Base-by-base conservation (phyloP, 2,329 filamentous ascomycete species). In the Nothophoma quercina region DNA sequence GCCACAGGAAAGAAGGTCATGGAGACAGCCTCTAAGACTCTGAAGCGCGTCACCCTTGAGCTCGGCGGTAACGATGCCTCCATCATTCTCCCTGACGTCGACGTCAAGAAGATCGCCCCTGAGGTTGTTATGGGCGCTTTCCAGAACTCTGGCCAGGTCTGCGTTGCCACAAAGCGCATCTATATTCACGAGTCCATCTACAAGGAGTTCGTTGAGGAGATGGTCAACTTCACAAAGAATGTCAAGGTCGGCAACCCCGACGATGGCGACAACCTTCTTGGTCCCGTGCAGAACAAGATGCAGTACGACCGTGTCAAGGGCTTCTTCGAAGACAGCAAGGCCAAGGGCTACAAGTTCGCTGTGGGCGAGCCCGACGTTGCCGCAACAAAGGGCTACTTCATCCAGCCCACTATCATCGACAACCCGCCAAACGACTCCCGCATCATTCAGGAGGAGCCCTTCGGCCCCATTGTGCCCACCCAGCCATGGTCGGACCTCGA, bases 381-480 rank as follows among this genome's bases (percentile, higher is more conserved):
- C 3, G 29, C 59, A 9, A 53, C 58, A 18, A 71, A 79, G 42
- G 85, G 84, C 4, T 87, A 79, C 73, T 86, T 85, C 74, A 77
- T 88, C 59, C 70, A 80, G 33, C 85, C 85, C 0, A 85, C 84
- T 1, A 84, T 88, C 57, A 80, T 87, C 22, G 77, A 81, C 39
- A 82, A 83, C 61, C 84, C 84, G 16, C 80, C 83, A 0, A 83
- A 85, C 61, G 75, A 81, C 42, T 81, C 83, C 2, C 74, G 79
- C 30, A 77, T 87, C 26, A 83, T 87, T 23, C 72, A 77, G 28
- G 85, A 87, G 61, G 85, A 88, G 68, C 82, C 84, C 6, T 88
- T 87, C 61, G 85, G 82, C 19, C 87, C 88, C 0, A 85, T 90
- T 21, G 78, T 89, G 1, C 87, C 87, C 0, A 75, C 89, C 13